Percentiles rank a stretch among this genome's conserved stretches.
These are phyloP conservation scores for Cudoniella acicularis DNA, from an alignment of 495 filamentous ascomycete genomes.

Conservation along the genomic window DNA sequence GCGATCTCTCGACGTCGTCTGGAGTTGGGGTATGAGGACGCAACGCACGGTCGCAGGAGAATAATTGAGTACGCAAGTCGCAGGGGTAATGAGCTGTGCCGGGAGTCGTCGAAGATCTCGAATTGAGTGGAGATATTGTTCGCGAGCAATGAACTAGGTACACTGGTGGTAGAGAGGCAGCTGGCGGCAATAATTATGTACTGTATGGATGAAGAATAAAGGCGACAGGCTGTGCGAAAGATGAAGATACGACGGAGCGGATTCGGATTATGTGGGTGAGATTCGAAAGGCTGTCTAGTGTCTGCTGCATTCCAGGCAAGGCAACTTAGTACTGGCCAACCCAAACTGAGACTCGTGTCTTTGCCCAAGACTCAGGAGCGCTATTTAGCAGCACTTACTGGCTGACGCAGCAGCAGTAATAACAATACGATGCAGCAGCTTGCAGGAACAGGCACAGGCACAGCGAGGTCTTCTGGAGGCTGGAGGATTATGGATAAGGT, in stretches of 20 bases:
- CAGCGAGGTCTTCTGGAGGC: too few relatives aligned
- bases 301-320: neutral
- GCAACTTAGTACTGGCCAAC: neutral
- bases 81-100: conserved; percentile 5
- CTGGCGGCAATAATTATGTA: neutral
- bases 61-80: conserved; percentile 19
- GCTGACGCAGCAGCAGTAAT: too few relatives aligned
- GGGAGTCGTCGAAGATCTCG: conserved; percentile 15
- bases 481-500: too few relatives aligned
- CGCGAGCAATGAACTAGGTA: neutral
- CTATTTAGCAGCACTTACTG: neutral
- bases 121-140: neutral
- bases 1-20: conserved; percentile 16
- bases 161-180: neutral
- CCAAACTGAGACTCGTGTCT: neutral
- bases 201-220: neutral
- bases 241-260: neutral
- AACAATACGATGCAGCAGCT: too few relatives aligned
- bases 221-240: neutral
- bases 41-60: conserved; percentile 13
- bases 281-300: neutral
- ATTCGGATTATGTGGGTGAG: neutral
- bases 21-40: neutral
- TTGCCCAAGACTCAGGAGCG: neutral
- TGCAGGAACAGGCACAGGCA: too few relatives aligned